Evolutionary conservation across 306 rosid genomes (phyloP).

Genomic region (Lathyrus oleraceus): DNA sequence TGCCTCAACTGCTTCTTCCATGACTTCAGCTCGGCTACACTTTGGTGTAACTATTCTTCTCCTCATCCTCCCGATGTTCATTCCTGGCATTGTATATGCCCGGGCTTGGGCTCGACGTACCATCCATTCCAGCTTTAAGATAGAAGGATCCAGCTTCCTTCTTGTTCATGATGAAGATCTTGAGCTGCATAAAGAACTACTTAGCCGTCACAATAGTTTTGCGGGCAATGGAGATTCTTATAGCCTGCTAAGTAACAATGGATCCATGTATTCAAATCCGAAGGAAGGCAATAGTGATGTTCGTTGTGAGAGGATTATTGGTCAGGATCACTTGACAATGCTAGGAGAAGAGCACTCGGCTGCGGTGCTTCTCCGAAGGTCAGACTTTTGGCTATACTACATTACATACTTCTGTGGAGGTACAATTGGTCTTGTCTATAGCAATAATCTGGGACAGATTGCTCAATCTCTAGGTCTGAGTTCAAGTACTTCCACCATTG

Average conservation of each 20-base stretch:
- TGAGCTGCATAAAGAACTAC: constrained; percentile 84
- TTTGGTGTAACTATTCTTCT: constrained; percentile 66
- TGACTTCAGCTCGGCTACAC: constrained; percentile 47
- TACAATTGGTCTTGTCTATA: constrained; percentile 88
- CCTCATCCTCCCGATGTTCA: constrained; percentile 62
- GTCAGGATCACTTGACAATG: constrained; percentile 61
- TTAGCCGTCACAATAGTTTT: constrained; percentile 46
- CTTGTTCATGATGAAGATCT: constrained; percentile 84
- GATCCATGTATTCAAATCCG: constrained; percentile 21
- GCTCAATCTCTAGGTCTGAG: constrained; percentile 70
- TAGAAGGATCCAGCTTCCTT: constrained; percentile 63
- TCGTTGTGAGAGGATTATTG: constrained; percentile 50
- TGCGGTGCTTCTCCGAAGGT: constrained; percentile 48
- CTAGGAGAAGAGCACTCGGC: constrained; percentile 88
- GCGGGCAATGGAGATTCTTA: constrained; percentile 39
- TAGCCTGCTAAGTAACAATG: constrained; percentile 34
- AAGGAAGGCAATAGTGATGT: constrained; percentile 31
- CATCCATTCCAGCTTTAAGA: constrained; percentile 61
- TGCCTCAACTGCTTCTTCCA: constrained; percentile 48
- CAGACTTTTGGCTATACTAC: constrained; percentile 93
- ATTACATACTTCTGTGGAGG: constrained; percentile 85
- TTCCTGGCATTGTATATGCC: constrained; percentile 85
- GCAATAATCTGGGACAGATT: constrained; percentile 94
- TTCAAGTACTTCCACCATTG: constrained; percentile 60
- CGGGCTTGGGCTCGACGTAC: constrained; percentile 60